phyloP scores from a whole-genome alignment of 192 early-diverging fungal species.

The Polychytrium aggregatum region DNA sequence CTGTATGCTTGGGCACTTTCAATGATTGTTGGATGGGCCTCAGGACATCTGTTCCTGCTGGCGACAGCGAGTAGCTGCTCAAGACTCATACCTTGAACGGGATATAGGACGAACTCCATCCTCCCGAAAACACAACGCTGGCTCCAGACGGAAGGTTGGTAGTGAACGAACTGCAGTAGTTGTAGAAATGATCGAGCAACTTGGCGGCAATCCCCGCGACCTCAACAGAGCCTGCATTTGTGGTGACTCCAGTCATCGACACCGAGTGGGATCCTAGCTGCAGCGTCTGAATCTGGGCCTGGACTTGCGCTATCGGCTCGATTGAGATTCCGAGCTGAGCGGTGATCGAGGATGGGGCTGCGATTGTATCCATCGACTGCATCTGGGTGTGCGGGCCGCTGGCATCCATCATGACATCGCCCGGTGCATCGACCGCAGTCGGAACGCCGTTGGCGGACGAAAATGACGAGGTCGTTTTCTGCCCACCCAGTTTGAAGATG shows the following conservation, averaged over 20 bases:
- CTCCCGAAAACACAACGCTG: slow-evolving; percentile 35
- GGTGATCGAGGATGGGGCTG: slow-evolving; percentile 18
- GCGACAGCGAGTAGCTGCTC: background rate
- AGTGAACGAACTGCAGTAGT: slow-evolving; percentile 36
- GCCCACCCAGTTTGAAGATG: slow-evolving; percentile 34
- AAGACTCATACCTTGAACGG: slow-evolving; percentile 24
- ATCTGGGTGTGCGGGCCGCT: slow-evolving; percentile 1
- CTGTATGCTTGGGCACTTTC: slow-evolving; percentile 29
- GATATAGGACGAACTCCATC: slow-evolving; percentile 26
- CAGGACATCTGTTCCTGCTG: slow-evolving; percentile 28
- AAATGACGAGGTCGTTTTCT: slow-evolving; percentile 8
- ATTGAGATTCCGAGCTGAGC: slow-evolving; percentile 87
- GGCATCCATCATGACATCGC: no score
- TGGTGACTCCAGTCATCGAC: background rate
- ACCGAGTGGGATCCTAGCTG: background rate
- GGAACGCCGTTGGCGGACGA: no score
- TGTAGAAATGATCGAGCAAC: slow-evolving; percentile 18
- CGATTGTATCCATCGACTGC: slow-evolving; percentile 14
- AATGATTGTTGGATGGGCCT: slow-evolving; percentile 13
- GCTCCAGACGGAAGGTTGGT: slow-evolving; percentile 37
- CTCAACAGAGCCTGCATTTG: background rate
- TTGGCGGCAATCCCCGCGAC: background rate
- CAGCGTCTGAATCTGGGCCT: slow-evolving; percentile 34
- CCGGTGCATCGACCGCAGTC: no score
- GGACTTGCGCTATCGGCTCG: slow-evolving; percentile 67